Percentiles rank a stretch among this genome's conserved stretches.
These are phyloP conservation scores for Diaporthe capsici DNA, from an alignment of 2,329 filamentous ascomycete genomes.

Conservation along the genomic window DNA sequence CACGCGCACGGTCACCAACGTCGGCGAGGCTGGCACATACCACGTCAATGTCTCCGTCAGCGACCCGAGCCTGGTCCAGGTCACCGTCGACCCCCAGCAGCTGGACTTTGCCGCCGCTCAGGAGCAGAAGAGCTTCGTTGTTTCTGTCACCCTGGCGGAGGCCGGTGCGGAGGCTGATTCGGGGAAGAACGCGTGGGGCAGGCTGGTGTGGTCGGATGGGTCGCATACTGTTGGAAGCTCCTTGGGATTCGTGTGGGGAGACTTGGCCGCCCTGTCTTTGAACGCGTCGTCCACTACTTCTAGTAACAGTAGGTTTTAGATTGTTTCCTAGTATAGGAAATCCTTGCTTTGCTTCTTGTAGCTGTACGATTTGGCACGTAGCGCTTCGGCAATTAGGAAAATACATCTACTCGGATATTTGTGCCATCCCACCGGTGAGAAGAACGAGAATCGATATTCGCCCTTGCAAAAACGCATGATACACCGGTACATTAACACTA, in stretches of 20 bases:
- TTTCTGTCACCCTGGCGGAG: not conserved
- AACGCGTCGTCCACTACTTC: not conserved
- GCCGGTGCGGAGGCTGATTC: not conserved
- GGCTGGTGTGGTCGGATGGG: constrained; percentile 40
- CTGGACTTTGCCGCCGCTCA: not conserved
- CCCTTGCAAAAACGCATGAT: no score
- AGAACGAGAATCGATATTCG: no score
- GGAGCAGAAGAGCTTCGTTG: constrained; percentile 15
- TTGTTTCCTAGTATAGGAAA: no score
- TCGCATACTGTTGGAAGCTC: constrained; percentile 41
- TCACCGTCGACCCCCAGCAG: constrained; percentile 12
- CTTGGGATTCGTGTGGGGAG: constrained; percentile 36
- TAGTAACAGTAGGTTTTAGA: not conserved
- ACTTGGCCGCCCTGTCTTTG: not conserved
- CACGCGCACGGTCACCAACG: constrained; percentile 38
- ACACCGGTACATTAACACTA: no score
- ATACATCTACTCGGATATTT: no score
- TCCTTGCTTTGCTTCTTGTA: not conserved
- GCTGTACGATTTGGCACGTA: not conserved
- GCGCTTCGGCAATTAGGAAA: not conserved
- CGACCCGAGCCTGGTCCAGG: constrained; percentile 7
- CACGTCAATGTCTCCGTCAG: constrained; percentile 30
- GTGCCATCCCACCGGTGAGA: no score
- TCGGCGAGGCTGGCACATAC: constrained; percentile 38
- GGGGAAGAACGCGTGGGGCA: constrained; percentile 1